Evolutionary conservation across 805 yeast species (phyloP), one percentile per base, ranked within the genome.

Genomic region (Yarrowia sp.): DNA sequence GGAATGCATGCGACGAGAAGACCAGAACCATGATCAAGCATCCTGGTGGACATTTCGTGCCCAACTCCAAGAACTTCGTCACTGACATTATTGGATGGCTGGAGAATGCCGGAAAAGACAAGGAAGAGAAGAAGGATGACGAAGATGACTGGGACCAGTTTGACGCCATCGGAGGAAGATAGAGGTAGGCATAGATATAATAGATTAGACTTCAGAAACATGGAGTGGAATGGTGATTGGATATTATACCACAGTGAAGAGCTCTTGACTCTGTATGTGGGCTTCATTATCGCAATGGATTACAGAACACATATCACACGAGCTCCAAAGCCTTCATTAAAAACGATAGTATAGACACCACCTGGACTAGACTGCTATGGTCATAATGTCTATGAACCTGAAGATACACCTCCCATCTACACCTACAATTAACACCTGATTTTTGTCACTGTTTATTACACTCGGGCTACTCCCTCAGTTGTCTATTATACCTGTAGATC

Each of bases 11-110:
- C 20, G 80, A 77, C 36, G 74, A 78, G 19, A 79, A 76, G 12
- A 74, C 77, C 30, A 79, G 90, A 7, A 81, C 78, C 5, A 73
- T 80, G 14, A 79, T 89, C 69, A 88, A 85, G 71, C 99, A 94
- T 74, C 98, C 98, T 10, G 98, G 99, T 70, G 98, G 98, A 1
- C 99, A 94, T 75, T 92, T 90, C 79, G 97, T 94, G 56, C 99
- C 98, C 36, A 92, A 91, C 78, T 88, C 92, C 61, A 90, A 90
- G 76, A 85, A 83, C 68, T 76, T 81, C 63, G 72, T 79, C 14
- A 72, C 70, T 12, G 70, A 73, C 3, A 78, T 79, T 9, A 71
- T 72, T 3, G 71, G 71, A 9, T 79, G 79, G 73, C 67, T 77
- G 8, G 47, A 50, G 43, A 44, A 17, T 19, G 47, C 52, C 9